These are phyloP conservation scores for Kockovaella imperatae DNA, from an alignment of 768 basidiomycete genomes.

Conservation along the genomic window DNA sequence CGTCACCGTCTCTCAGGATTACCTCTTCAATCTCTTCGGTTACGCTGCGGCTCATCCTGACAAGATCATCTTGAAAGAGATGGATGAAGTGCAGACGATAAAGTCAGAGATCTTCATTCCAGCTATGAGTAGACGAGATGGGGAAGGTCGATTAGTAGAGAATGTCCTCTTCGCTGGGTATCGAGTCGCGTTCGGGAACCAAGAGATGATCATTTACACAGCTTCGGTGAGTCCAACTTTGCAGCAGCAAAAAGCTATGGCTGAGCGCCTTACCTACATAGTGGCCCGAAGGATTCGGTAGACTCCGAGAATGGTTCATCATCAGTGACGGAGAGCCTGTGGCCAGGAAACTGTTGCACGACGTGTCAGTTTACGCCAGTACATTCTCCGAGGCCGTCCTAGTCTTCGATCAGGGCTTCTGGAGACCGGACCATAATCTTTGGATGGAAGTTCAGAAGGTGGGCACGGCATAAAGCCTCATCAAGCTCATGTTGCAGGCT, in stretches of 20 bases:
- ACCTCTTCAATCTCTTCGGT: constrained; percentile 17
- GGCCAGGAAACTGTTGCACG: constrained; percentile 20
- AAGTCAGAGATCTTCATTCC: constrained; percentile 15
- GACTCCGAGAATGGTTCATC: constrained; percentile 25
- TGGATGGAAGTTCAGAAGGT: constrained; percentile 48
- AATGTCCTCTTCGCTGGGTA: constrained; percentile 20
- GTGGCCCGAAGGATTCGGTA: constrained; percentile 15
- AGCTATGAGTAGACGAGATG: constrained; percentile 19
- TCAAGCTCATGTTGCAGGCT: constrained; percentile 14
- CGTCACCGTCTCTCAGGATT: constrained; percentile 19
- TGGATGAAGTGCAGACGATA: constrained; percentile 16
- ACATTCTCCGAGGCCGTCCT: constrained; percentile 48
- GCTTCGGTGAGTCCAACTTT: constrained; percentile 20
- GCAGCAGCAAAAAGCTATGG: background rate
- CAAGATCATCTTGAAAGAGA: constrained; percentile 6
- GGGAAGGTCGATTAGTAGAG: constrained; percentile 14
- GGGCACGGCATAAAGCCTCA: background rate
- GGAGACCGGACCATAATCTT: constrained; percentile 58
- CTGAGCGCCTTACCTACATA: background rate
- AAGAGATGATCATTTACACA: constrained; percentile 20
- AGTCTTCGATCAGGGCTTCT: constrained; percentile 65
- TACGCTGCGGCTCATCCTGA: constrained; percentile 15
- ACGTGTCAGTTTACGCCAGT: constrained; percentile 8
- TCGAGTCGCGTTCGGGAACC: constrained; percentile 17
- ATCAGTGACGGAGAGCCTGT: constrained; percentile 8